Percentiles rank a stretch among this genome's conserved stretches.
These are phyloP conservation scores for Russula olivacea DNA, from an alignment of 768 basidiomycete species.

Conservation along the genomic window DNA sequence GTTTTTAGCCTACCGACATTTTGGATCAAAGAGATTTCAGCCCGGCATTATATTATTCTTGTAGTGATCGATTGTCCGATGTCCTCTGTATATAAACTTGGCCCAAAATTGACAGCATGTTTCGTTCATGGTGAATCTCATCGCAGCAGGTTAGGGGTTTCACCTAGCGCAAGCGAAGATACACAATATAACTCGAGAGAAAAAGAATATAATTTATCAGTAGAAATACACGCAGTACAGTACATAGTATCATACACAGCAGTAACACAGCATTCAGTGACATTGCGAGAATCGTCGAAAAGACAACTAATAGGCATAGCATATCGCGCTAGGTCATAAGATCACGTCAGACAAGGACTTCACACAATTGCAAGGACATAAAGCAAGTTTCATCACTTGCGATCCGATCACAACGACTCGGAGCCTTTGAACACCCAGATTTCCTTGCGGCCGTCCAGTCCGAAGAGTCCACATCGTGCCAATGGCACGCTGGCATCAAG, in stretches of 20 bases:
- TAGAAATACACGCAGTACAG: background rate
- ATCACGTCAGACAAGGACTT: background rate
- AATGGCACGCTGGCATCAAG: constrained; percentile 64
- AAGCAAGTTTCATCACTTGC: constrained; percentile 2
- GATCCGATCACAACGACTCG: constrained; percentile 23
- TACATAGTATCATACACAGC: background rate
- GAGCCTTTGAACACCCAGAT: constrained; percentile 58
- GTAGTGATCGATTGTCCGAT: too few relatives aligned
- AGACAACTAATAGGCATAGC: background rate
- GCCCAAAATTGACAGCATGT: background rate
- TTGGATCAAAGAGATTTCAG: too few relatives aligned
- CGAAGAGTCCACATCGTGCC: constrained; percentile 36
- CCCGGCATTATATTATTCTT: too few relatives aligned
- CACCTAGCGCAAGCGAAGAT: too few relatives aligned
- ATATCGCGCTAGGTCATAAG: constrained; percentile 9
- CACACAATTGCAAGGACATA: too few relatives aligned
- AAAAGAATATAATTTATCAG: background rate
- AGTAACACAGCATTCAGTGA: background rate
- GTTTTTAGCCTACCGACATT: too few relatives aligned
- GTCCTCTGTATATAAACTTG: too few relatives aligned
- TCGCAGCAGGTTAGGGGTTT: background rate
- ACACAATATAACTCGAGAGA: background rate
- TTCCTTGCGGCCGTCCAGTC: constrained; percentile 45
- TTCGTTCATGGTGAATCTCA: background rate
- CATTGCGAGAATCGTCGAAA: background rate